Base-by-base conservation (phyloP, 2,329 filamentous ascomycete species). In the Aureobasidium pullulans region DNA sequence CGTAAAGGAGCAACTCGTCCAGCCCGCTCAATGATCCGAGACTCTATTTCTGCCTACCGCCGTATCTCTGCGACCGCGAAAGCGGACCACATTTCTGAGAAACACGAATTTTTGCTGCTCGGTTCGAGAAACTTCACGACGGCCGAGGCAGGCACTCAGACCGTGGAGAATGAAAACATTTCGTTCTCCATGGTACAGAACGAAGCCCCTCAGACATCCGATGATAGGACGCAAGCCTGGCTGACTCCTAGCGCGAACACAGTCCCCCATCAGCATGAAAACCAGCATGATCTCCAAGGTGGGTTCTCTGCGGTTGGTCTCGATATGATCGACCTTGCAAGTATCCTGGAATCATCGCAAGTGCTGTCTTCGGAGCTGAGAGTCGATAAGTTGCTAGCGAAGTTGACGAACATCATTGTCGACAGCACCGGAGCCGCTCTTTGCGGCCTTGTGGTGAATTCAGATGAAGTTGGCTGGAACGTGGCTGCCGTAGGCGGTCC, bases 281-380 rank as follows among this genome's bases (percentile, higher is more conserved):
- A 32, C 13, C 54, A 57, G 13, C 44, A 43, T 29, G 60, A 60
- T 47, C 46, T 81, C 19, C 82, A 81, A 2, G 82, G 77, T 37
- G 85, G 86, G 10, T 77, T 91, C 61, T 87, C 87, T 42, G 85
- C 87, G 31, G 73, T 76, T 1, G 78, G 77, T 4, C 79, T 93
- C 57, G 89, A 93, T 73, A 91, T 93, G 85, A 85, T 93, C 68
- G 89, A 92, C 70, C 72, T 92, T 62, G 86, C 89, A 43, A 87
- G 86, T 28, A 92, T 93, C 61, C 77, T 93, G 13, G 85, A 89
- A 65, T 89, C 86, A 2, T 90, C 87, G 9, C 89, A 91, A 68
- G 82, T 92, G 44, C 85, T 93, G 44, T 92, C 88, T 4, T 91
- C 88, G 15, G 87, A 91, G 53, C 73, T 93, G 10, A 82, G 88